These are phyloP conservation scores for Edaphochlamys debaryana DNA, from an alignment of 139 green algal species.

Conservation along the genomic window DNA sequence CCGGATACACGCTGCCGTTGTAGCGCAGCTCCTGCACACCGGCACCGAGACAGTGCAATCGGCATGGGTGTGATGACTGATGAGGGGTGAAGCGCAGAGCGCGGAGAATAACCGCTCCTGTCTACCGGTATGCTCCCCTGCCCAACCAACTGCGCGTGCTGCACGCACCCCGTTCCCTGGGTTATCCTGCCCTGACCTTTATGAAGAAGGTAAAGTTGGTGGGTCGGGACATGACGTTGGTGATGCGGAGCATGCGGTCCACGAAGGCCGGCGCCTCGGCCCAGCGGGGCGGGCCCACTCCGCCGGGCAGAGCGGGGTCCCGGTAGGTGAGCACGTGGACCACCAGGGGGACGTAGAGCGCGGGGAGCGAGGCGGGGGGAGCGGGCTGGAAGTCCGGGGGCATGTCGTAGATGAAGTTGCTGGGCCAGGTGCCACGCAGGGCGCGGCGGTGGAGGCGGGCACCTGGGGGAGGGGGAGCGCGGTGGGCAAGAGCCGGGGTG, in stretches of 20 bases:
- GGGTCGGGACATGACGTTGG: not conserved
- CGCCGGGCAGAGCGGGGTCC: not conserved
- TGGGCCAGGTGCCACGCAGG: no score
- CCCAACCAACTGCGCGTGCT: no score
- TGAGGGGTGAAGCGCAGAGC: no score
- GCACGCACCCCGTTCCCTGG: no score
- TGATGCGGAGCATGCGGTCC: not conserved
- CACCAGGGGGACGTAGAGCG: not conserved
- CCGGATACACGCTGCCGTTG: not conserved
- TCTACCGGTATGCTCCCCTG: no score
- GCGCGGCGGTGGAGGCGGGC: no score
- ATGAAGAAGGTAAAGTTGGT: not conserved
- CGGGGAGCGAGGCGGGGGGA: not conserved
- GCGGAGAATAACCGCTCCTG: no score
- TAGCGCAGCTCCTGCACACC: slow-evolving; percentile 4
- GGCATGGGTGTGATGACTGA: no score
- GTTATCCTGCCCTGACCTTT: no score
- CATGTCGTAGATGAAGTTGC: not conserved
- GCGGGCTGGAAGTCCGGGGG: not conserved
- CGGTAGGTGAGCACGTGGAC: slow-evolving; percentile 17
- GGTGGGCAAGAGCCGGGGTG: no score
- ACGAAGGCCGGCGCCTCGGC: not conserved
- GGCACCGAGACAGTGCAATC: no score
- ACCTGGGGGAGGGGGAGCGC: no score
- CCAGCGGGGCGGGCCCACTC: not conserved